Evolutionary conservation across 2,329 filamentous ascomycete species (phyloP).

Genomic region (Leptosphaerulina australis): DNA sequence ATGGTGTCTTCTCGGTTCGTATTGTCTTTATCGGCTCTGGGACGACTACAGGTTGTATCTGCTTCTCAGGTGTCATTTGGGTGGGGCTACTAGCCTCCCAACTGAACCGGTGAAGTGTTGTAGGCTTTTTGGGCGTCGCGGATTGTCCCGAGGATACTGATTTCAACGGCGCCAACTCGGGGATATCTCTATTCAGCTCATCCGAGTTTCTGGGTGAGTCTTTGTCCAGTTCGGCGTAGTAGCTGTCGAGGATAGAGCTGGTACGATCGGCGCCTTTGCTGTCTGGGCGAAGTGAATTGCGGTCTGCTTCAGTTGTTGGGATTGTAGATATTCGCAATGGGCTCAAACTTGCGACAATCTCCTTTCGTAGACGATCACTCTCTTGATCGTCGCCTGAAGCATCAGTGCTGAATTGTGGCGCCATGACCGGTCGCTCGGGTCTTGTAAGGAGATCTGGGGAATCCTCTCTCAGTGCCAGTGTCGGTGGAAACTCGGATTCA

Average conservation of each 20-base stretch:
- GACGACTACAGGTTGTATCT: conserved; percentile 13
- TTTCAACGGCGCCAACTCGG: conserved; percentile 12
- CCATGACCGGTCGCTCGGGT: conserved; percentile 34
- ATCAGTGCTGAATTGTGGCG: conserved; percentile 55
- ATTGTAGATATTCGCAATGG: conserved; percentile 45
- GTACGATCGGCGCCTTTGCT: conserved; percentile 53
- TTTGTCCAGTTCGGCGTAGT: conserved; percentile 63
- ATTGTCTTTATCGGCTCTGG: conserved; percentile 19
- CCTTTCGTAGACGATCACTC: conserved; percentile 72
- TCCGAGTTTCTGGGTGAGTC: conserved; percentile 40
- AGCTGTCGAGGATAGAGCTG: conserved; percentile 68
- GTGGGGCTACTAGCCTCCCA: conserved; percentile 37
- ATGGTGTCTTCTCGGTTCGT: conserved; percentile 13
- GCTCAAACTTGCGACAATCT: conserved; percentile 72
- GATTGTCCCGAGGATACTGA: conserved; percentile 19
- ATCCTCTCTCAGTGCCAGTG: conserved; percentile 49
- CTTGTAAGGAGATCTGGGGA: conserved; percentile 27
- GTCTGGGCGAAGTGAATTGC: conserved; percentile 34
- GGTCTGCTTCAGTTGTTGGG: conserved; percentile 26
- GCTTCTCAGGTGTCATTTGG: conserved; percentile 16
- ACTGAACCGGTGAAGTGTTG: conserved; percentile 39
- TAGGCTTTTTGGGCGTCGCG: conserved; percentile 23
- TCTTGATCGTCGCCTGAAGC: conserved; percentile 66
- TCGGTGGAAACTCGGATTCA: conserved; percentile 37
- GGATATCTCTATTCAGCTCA: conserved; percentile 18